These are phyloP conservation scores for Melanogaster broomeanus DNA, from an alignment of 768 basidiomycete genomes.

Conservation along the genomic window DNA sequence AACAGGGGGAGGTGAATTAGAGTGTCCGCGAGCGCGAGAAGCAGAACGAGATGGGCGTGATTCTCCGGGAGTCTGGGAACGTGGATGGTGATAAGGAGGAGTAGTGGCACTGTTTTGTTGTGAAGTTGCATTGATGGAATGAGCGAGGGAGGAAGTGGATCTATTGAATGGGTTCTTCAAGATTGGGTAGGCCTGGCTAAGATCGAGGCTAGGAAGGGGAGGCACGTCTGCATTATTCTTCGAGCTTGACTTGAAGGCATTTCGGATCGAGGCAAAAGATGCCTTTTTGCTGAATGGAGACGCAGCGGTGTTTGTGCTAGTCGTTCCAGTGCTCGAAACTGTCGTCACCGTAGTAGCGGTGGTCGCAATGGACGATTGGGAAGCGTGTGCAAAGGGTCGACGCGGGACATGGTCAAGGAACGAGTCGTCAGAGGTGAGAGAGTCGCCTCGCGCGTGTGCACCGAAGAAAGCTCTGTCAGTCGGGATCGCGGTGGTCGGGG, in stretches of 20 bases:
- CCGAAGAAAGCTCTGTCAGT: constrained; percentile 62
- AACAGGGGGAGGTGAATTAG: constrained; percentile 73
- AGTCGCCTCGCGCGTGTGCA: constrained; percentile 72
- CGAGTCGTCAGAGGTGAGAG: constrained; percentile 77
- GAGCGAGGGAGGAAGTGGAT: constrained; percentile 72
- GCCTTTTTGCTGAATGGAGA: constrained; percentile 76
- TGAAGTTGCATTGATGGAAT: constrained; percentile 41
- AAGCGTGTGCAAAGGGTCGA: constrained; percentile 66
- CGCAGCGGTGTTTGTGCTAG: constrained; percentile 6
- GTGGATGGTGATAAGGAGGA: constrained; percentile 46
- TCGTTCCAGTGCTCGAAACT: constrained; percentile 9
- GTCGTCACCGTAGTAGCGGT: constrained; percentile 30
- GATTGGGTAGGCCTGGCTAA: constrained; percentile 62
- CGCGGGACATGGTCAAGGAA: constrained; percentile 58
- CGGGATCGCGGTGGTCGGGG: constrained; percentile 44
- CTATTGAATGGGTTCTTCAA: constrained; percentile 83
- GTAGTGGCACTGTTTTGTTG: constrained; percentile 46
- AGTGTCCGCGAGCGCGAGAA: constrained; percentile 57
- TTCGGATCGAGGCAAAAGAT: constrained; percentile 84
- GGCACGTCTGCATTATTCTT: constrained; percentile 65
- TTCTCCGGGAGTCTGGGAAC: constrained; percentile 63
- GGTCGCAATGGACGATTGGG: constrained; percentile 69
- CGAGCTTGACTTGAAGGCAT: constrained; percentile 70
- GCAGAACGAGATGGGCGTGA: constrained; percentile 31
- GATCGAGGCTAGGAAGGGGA: constrained; percentile 72